Evolutionary conservation across 1,284 basidiomycete species (phyloP), one percentile per base, ranked within the genome.

Genomic region (Lentinula novae-zelandiae): DNA sequence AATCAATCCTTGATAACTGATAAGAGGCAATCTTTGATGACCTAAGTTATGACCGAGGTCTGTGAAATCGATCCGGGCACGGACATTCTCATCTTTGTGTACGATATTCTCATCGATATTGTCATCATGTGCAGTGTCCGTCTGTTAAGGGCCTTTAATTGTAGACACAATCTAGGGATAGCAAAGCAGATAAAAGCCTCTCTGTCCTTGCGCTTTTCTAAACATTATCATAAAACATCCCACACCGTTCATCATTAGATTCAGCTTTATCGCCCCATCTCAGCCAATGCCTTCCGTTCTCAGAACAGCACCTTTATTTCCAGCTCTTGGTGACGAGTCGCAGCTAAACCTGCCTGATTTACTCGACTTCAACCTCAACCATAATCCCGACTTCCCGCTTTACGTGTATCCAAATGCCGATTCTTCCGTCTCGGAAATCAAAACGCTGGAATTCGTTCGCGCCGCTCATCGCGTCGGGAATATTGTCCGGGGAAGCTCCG

Each of bases 371-470:
- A 48, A 59, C 20, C 51, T 53, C 27, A 8, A 53, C 31, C 22
- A 59, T 17, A 59, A 59, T 36, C 39, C 58, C n/a, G 50, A 53
- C 6, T 59, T 59, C 33, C 58, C 58, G 39, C 38, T 59, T n/a
- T 59, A 40, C 31, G 51, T 59, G 8, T 59, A 44, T 33, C 20
- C 49, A 13, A 33, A 36, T n/a, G 39, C 36, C 36, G 50, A 39
- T 31, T 44, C 50, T 22, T 31, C 40, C 33, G 7, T 12, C 5
- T 27, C 22, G 22, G 39, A 59, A 39, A 53, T 59, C 27, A 52
- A 22, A 20, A 44, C 34, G 40, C 20, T 59, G 5, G 58, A 59
- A 46, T 59, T 33, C 50, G 51, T 59, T 44, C 58, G 58, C 20
- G 58, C 51, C 9, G 33, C 49, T 44, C 58, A 59, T 53, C 49